A percentile compares a stretch with the other conserved stretches of the same genome.
Evolutionary conservation across 768 basidiomycete species (phyloP).

Genomic region (Macrolepiota albuminosa): DNA sequence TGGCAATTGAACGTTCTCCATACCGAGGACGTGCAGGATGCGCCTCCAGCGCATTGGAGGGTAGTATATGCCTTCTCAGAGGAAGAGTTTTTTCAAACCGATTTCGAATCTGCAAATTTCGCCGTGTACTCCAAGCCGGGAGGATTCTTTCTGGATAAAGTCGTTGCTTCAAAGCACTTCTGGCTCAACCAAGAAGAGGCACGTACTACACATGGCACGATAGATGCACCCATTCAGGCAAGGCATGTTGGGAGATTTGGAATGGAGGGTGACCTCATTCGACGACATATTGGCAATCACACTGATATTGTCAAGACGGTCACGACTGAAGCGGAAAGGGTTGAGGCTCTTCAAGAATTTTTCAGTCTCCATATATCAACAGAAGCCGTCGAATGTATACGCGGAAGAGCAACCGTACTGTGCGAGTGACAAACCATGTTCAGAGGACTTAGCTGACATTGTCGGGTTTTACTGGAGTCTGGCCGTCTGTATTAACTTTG

Average conservation of each 20-base stretch:
- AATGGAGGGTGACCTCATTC: conserved; percentile 8
- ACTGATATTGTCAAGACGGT: conserved; percentile 6
- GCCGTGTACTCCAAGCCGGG: conserved; percentile 1
- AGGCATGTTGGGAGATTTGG: conserved; percentile 2
- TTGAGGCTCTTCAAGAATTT: conserved; percentile 7
- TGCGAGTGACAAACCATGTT: not conserved
- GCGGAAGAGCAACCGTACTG: conserved; percentile 36
- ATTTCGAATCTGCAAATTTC: conserved; percentile 10
- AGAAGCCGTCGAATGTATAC: conserved; percentile 5
- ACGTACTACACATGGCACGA: not conserved
- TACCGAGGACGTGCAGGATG: conserved; percentile 1
- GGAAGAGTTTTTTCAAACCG: conserved; percentile 8
- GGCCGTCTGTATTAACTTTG: no score
- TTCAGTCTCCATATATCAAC: conserved; percentile 7
- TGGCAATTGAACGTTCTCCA: conserved; percentile 11
- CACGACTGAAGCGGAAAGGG: conserved; percentile 5
- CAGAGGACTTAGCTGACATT: not conserved
- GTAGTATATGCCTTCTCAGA: conserved; percentile 10
- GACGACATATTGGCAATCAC: conserved; percentile 7
- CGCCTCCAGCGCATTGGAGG: conserved; percentile 1
- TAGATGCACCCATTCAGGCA: not conserved
- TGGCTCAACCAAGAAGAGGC: conserved; percentile 4
- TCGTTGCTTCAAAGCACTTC: conserved; percentile 11
- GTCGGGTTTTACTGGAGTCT: no score
- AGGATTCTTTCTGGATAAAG: conserved; percentile 6